Conservation (phyloP, 805 yeast genomes). For the Kregervanrija pseudodelftensis region DNA sequence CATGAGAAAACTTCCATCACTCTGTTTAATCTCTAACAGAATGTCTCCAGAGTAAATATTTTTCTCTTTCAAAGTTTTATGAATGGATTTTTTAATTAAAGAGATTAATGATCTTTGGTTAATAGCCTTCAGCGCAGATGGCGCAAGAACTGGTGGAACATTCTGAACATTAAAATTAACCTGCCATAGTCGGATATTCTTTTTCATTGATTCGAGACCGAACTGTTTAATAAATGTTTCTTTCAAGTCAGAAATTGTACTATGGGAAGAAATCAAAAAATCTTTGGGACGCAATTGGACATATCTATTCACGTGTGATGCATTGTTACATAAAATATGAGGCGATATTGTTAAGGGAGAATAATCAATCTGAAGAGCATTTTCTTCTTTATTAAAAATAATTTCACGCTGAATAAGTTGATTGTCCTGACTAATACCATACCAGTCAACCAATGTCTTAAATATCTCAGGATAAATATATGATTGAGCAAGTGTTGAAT, state of each 20-base stretch:
- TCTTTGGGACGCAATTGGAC: conserved; percentile 29
- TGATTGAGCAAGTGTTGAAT: conserved; percentile 24
- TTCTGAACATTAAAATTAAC: conserved; percentile 10
- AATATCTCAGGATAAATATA: conserved; percentile 40
- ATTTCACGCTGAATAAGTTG: conserved; percentile 31
- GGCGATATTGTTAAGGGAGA: conserved; percentile 21
- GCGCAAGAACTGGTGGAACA: conserved; percentile 15
- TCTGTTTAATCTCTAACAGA: conserved; percentile 22
- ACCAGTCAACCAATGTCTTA: conserved; percentile 41
- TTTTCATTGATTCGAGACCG: conserved; percentile 10
- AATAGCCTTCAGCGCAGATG: conserved; percentile 12
- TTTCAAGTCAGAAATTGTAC: conserved; percentile 23
- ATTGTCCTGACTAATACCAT: conserved; percentile 39
- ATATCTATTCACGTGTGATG: conserved; percentile 21
- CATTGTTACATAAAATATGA: conserved; percentile 20
- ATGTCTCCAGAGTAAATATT: conserved; percentile 13
- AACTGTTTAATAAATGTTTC: conserved; percentile 16
- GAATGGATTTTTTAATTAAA: conserved; percentile 15
- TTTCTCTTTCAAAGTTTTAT: conserved; percentile 2
- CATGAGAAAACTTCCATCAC: conserved; percentile 19
- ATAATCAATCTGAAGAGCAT: conserved; percentile 18
- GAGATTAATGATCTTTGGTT: conserved; percentile 14
- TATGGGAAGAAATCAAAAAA: conserved; percentile 30
- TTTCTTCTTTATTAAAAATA: conserved; percentile 20
- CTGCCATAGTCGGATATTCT: conserved; percentile 20